Evolutionary conservation across 208 protist species (phyloP).

Genomic region (Crithidia fasciculata): DNA sequence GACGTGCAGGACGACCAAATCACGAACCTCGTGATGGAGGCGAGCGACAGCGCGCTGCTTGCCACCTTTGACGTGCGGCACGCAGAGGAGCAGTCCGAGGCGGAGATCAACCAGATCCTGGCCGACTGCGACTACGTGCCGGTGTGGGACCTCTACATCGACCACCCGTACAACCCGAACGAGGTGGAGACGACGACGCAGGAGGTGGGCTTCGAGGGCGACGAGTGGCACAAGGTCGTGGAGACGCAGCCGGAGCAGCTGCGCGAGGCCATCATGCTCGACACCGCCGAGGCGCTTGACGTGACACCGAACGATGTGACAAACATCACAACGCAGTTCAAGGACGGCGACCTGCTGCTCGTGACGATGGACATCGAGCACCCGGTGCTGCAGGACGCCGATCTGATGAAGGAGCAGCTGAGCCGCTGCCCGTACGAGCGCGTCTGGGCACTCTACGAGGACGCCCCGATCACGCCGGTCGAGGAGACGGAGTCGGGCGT

Average conservation of each 20-base stretch:
- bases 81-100: slow-evolving; percentile 38
- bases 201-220: slow-evolving; percentile 59
- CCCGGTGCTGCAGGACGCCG: slow-evolving; percentile 36
- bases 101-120: slow-evolving; percentile 46
- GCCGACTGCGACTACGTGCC: slow-evolving; percentile 43
- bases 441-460: slow-evolving; percentile 59
- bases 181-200: slow-evolving; percentile 38
- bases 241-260: slow-evolving; percentile 42
- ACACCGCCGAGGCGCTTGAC: slow-evolving; percentile 46
- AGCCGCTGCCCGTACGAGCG: slow-evolving; percentile 47
- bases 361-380: slow-evolving; percentile 41
- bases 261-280: slow-evolving; percentile 45
- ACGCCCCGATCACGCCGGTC: slow-evolving; percentile 19
- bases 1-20: slow-evolving; percentile 42
- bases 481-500: slow-evolving; percentile 44
- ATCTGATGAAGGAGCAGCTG: slow-evolving; percentile 57
- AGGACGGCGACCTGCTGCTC: slow-evolving; percentile 40
- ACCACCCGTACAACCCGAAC: slow-evolving; percentile 39
- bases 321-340: slow-evolving; percentile 25
- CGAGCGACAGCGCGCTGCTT: slow-evolving; percentile 26
- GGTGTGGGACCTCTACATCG: slow-evolving; percentile 59
- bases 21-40: slow-evolving; percentile 40
- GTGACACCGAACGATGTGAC: slow-evolving; percentile 39
- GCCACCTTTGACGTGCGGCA: slow-evolving; percentile 53
- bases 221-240: slow-evolving; percentile 64